These are phyloP conservation scores for Pichia sp. DNA, from an alignment of 1,139 yeast species.

Conservation along the genomic window DNA sequence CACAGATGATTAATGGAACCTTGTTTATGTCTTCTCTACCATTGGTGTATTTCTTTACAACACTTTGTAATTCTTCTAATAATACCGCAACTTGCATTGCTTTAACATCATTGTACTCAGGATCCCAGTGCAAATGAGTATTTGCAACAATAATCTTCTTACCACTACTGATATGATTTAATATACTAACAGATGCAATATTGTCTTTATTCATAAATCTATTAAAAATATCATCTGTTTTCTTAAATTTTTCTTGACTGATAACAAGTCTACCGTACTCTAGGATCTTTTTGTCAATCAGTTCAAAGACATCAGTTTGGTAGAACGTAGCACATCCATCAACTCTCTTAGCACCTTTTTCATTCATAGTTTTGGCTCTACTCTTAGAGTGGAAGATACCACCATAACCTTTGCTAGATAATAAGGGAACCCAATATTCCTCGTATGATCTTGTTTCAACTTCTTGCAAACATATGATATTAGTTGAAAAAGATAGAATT, in stretches of 20 bases:
- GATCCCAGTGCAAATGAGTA: conserved; percentile 98
- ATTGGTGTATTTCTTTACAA: conserved; percentile 39
- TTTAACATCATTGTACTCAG: conserved; percentile 92
- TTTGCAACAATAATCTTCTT: conserved; percentile 70
- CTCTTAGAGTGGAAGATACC: conserved; percentile 83
- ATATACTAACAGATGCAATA: conserved; percentile 71
- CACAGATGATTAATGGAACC: conserved; percentile 76
- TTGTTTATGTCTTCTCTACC: conserved; percentile 30
- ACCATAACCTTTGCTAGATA: conserved; percentile 68
- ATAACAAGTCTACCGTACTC: conserved; percentile 88
- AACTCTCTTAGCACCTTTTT: conserved; percentile 75
- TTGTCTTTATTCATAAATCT: conserved; percentile 96
- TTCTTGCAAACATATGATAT: conserved; percentile 87
- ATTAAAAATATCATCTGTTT: conserved; percentile 90
- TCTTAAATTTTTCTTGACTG: conserved; percentile 81
- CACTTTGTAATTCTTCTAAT: conserved; percentile 73
- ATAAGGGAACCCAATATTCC: conserved; percentile 75
- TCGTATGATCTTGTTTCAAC: conserved; percentile 84
- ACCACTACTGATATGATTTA: conserved; percentile 68
- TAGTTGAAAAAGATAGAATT: conserved; percentile 55
- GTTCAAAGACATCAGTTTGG: conserved; percentile 57
- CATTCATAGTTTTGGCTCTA: conserved; percentile 87
- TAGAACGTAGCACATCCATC: conserved; percentile 97
- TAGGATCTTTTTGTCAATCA: conserved; percentile 62
- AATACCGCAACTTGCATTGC: conserved; percentile 90